Evolutionary conservation across 768 basidiomycete genomes (phyloP).

Genomic region (Podaxis rugospora): DNA sequence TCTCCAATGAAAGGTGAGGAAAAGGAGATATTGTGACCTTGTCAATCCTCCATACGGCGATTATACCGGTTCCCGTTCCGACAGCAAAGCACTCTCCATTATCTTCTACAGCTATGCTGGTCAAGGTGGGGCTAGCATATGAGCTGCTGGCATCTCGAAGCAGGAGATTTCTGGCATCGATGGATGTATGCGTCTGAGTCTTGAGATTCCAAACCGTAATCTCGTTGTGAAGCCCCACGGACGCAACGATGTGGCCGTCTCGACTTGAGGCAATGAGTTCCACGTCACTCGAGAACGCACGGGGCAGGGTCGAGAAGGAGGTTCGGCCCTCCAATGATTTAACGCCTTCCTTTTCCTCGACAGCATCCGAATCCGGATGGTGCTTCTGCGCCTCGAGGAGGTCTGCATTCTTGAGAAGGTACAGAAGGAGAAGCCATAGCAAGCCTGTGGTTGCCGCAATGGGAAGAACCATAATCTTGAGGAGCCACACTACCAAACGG

Average conservation of each 20-base stretch:
- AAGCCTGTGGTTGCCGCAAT: conserved; percentile 72
- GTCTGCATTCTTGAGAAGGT: conserved; percentile 88
- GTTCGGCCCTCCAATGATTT: conserved; percentile 39
- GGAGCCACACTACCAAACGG: conserved; percentile 63
- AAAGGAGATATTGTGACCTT: conserved; percentile 30
- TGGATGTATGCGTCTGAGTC: conserved; percentile 31
- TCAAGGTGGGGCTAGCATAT: conserved; percentile 44
- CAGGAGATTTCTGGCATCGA: conserved; percentile 53
- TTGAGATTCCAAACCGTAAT: conserved; percentile 63
- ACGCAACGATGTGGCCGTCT: conserved; percentile 61
- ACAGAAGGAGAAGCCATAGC: conserved; percentile 75
- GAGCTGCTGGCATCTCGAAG: conserved; percentile 46
- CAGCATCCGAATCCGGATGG: conserved; percentile 41
- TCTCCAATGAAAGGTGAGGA: conserved; percentile 37
- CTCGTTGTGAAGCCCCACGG: conserved; percentile 77
- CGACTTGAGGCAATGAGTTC: conserved; percentile 72
- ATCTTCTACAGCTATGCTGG: conserved; percentile 59
- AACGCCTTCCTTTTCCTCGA: conserved; percentile 22
- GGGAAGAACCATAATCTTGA: conserved; percentile 82
- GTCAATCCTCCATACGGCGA: conserved; percentile 59
- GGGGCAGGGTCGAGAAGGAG: conserved; percentile 68
- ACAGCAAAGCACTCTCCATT: conserved; percentile 61
- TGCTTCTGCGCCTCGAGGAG: conserved; percentile 82
- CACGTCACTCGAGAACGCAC: conserved; percentile 78
- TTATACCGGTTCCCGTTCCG: conserved; percentile 63